Conservation (phyloP, 208 protist species). For the Wallacemonas sp. region DNA sequence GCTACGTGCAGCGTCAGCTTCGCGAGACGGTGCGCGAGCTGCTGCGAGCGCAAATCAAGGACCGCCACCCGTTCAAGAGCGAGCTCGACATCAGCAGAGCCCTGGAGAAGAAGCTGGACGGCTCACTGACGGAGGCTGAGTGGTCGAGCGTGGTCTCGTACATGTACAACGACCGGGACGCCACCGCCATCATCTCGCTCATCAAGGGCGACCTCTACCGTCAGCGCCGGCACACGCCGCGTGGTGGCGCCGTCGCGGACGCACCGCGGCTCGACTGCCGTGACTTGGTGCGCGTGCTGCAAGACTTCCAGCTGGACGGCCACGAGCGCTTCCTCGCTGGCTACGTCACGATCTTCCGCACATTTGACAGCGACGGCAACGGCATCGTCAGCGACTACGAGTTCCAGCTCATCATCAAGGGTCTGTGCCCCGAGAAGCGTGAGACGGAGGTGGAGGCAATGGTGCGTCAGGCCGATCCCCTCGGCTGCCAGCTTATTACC, state of each 20-base stretch:
- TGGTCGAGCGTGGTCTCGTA: slow-evolving; percentile 87
- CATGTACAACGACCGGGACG: slow-evolving; percentile 87
- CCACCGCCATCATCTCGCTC: slow-evolving; percentile 59
- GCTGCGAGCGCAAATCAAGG: slow-evolving; percentile 67
- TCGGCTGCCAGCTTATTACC: slow-evolving; percentile 77
- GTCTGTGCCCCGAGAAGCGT: slow-evolving; percentile 49
- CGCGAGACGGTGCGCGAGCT: slow-evolving; percentile 84
- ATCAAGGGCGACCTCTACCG: slow-evolving; percentile 53
- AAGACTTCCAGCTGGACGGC: slow-evolving; percentile 90
- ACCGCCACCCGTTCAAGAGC: slow-evolving; percentile 43
- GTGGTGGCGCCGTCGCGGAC: slow-evolving; percentile 21
- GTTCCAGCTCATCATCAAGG: slow-evolving; percentile 54
- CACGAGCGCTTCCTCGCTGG: slow-evolving; percentile 85
- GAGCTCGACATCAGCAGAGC: slow-evolving; percentile 52
- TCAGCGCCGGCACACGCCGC: slow-evolving; percentile 22
- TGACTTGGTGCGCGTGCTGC: slow-evolving; percentile 74
- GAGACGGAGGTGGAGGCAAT: slow-evolving; percentile 62
- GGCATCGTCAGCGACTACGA: slow-evolving; percentile 79
- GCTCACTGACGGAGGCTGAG: slow-evolving; percentile 66
- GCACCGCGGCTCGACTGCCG: slow-evolving; percentile 47
- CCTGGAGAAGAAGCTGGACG: slow-evolving; percentile 52
- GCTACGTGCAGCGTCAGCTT: slow-evolving; percentile 85
- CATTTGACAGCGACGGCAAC: slow-evolving; percentile 71
- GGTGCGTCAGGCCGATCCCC: slow-evolving; percentile 63
- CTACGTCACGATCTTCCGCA: slow-evolving; percentile 74